These are phyloP conservation scores for Chytriomyces sp. DNA, from an alignment of 192 early-diverging fungal species.

Conservation along the genomic window DNA sequence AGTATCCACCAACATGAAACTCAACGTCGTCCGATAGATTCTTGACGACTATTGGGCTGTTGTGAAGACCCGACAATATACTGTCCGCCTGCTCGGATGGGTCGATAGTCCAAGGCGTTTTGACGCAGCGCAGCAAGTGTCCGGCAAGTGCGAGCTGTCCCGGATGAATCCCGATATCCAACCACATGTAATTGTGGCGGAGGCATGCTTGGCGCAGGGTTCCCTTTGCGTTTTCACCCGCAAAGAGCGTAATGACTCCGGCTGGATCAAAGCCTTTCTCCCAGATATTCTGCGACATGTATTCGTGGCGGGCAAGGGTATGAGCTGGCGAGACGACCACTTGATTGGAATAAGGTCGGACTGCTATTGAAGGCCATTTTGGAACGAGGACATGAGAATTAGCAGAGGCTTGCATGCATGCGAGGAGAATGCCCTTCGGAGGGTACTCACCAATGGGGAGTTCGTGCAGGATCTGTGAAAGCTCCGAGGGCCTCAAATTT, in stretches of 20 bases:
- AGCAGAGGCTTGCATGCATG: too few species aligned
- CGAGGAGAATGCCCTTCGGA: too few species aligned
- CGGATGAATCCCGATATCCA: constrained; percentile 14
- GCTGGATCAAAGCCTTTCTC: background rate
- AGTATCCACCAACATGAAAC: background rate
- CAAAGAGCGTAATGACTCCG: constrained; percentile 9
- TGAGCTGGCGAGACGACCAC: too few species aligned
- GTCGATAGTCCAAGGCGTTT: constrained; percentile 9
- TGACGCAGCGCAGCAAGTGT: constrained; percentile 1
- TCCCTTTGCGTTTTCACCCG: background rate
- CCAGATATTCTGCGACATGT: too few species aligned
- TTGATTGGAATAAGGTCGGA: too few species aligned
- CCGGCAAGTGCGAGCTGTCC: constrained; percentile 3
- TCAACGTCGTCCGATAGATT: background rate
- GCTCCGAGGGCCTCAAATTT: too few species aligned
- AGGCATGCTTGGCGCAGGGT: constrained; percentile 12
- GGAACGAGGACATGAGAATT: too few species aligned
- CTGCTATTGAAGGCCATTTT: too few species aligned
- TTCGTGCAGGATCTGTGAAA: too few species aligned
- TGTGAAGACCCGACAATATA: background rate
- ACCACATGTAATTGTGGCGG: background rate
- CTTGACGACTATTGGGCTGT: background rate
- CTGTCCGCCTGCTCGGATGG: background rate
- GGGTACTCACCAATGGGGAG: too few species aligned
- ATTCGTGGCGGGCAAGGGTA: too few species aligned